Evolutionary conservation across 345 rosid genomes (phyloP).

Genomic region (Citrus mangshanensis): DNA sequence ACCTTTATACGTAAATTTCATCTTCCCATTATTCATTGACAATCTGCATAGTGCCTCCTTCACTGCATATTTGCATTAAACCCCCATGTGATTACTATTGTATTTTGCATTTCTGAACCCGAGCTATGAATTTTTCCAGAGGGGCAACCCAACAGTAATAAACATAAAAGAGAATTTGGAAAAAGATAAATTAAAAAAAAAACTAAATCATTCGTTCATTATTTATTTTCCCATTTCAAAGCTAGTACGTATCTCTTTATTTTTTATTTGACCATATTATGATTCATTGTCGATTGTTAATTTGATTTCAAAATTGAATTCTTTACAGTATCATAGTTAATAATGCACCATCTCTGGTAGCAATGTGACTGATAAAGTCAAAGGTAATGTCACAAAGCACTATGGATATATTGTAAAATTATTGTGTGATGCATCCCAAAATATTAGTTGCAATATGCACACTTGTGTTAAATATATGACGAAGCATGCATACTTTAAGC

Average conservation of each 20-base stretch:
- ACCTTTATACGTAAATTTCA: too few relatives aligned
- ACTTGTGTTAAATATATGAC: neutral
- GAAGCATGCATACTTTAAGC: neutral
- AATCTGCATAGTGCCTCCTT: too few relatives aligned
- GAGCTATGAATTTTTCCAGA: neutral
- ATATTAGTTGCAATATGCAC: neutral
- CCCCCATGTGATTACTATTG: neutral
- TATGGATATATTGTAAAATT: neutral
- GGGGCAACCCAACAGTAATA: neutral
- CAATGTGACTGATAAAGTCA: neutral
- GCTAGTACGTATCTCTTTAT: neutral
- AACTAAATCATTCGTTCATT: neutral
- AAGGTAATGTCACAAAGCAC: neutral
- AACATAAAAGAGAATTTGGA: neutral
- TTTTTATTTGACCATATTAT: neutral
- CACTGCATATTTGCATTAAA: too few relatives aligned
- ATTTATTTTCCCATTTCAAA: neutral
- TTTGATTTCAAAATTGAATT: neutral
- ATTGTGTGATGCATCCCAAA: neutral
- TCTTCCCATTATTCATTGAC: too few relatives aligned
- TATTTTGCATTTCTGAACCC: neutral
- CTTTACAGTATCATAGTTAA: neutral
- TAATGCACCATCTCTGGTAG: neutral
- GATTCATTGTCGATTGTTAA: neutral
- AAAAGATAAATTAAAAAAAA: neutral